These are phyloP conservation scores for Colletotrichum sojae DNA, from an alignment of 2,329 filamentous ascomycete genomes.

Conservation along the genomic window DNA sequence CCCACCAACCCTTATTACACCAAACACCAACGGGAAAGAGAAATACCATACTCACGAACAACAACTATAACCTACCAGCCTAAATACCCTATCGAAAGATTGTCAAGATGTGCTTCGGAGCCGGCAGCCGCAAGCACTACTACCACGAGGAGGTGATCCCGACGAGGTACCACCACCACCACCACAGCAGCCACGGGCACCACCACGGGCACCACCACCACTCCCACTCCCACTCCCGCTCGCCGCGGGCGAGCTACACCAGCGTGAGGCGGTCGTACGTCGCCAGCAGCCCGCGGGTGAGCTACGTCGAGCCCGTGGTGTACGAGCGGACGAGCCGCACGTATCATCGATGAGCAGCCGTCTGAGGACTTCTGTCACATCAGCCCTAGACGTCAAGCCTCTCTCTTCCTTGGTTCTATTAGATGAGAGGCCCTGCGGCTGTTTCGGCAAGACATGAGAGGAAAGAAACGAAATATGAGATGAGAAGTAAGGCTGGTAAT, in stretches of 20 bases:
- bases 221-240: conserved; percentile 52
- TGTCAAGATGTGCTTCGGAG: conserved; percentile 68
- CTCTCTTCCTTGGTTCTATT: not conserved
- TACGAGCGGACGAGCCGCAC: conserved; percentile 57
- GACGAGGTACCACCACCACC: conserved; percentile 54
- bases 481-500: conserved; percentile 4
- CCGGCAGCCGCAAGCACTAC: conserved; percentile 63
- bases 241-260: conserved; percentile 60
- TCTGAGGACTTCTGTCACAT: no score
- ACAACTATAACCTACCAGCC: not conserved
- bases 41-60: not conserved
- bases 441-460: conserved; percentile 13
- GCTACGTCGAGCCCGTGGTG: conserved; percentile 53
- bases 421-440: conserved; percentile 9
- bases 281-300: conserved; percentile 57
- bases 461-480: conserved; percentile 7
- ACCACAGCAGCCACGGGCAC: conserved; percentile 49
- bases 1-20: not conserved
- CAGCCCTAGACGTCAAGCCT: not conserved
- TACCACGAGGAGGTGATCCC: conserved; percentile 69
- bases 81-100: no score
- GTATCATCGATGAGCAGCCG: conserved; percentile 44
- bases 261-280: conserved; percentile 55
- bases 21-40: not conserved
- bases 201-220: conserved; percentile 53